Evolutionary conservation across 345 rosid species (phyloP).

Genomic region (Reutealis trisperma): DNA sequence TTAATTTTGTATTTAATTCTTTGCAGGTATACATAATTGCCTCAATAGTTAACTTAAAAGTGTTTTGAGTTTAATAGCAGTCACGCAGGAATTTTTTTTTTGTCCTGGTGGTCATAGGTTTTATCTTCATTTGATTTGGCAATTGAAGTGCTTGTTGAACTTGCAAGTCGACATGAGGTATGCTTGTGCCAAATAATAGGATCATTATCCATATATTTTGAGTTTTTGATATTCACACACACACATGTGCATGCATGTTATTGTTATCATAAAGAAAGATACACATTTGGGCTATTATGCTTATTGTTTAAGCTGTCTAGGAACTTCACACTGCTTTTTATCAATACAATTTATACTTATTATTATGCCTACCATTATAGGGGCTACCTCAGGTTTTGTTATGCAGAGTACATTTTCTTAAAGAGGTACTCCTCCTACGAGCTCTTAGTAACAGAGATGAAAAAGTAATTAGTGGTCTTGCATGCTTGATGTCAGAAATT

Average conservation of each 20-base stretch:
- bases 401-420: slow-evolving; percentile 72
- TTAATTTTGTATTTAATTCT: slow-evolving; percentile 70
- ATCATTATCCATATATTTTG: slow-evolving; percentile 5
- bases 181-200: slow-evolving; percentile 16
- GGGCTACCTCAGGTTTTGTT: slow-evolving; percentile 85
- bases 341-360: neutral
- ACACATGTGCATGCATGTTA: neutral
- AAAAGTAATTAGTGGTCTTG: slow-evolving; percentile 78
- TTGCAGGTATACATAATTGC: slow-evolving; percentile 56
- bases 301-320: neutral
- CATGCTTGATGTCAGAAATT: slow-evolving; percentile 87
- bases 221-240: neutral
- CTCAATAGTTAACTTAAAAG: slow-evolving; percentile 8
- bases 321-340: neutral
- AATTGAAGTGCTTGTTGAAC: slow-evolving; percentile 90
- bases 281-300: neutral
- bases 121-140: slow-evolving; percentile 78
- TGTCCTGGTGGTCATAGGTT: slow-evolving; percentile 47
- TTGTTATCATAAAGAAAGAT: neutral
- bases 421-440: slow-evolving; percentile 73
- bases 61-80: slow-evolving; percentile 12
- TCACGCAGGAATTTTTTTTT: slow-evolving; percentile 1
- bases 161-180: slow-evolving; percentile 87
- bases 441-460: slow-evolving; percentile 75
- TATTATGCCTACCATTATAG: slow-evolving; percentile 47